Evolutionary conservation across 768 basidiomycete species (phyloP).

Genomic region (Mycena galericulata): DNA sequence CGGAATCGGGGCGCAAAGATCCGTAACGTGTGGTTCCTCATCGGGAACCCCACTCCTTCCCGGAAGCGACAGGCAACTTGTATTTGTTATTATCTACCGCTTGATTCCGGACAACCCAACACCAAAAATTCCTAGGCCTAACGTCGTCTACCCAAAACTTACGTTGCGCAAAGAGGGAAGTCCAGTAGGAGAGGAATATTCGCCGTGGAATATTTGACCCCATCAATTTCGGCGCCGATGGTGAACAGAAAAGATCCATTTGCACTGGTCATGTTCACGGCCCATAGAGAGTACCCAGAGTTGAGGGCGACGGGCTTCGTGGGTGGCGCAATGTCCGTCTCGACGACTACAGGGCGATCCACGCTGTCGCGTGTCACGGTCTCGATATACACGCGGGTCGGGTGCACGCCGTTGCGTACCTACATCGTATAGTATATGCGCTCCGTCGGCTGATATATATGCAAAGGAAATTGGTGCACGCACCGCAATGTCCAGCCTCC

Average conservation of each 20-base stretch:
- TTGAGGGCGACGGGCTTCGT: not conserved
- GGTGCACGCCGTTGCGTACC: conserved; percentile 18
- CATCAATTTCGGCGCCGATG: conserved; percentile 19
- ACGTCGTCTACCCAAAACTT: too few relatives aligned
- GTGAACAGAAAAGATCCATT: not conserved
- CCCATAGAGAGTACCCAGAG: too few relatives aligned
- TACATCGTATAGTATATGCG: too few relatives aligned
- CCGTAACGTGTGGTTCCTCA: too few relatives aligned
- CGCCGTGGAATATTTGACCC: conserved; percentile 21
- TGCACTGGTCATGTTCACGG: not conserved
- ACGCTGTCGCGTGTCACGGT: not conserved
- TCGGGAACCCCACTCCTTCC: too few relatives aligned
- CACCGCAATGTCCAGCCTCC: conserved; percentile 19
- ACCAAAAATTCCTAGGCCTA: too few relatives aligned
- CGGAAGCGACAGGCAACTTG: too few relatives aligned
- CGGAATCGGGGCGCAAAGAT: too few relatives aligned
- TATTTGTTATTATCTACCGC: too few relatives aligned
- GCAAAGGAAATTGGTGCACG: not conserved
- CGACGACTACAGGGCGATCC: not conserved
- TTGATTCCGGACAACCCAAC: too few relatives aligned
- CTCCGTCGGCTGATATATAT: not conserved
- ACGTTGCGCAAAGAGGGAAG: too few relatives aligned
- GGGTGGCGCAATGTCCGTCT: conserved; percentile 9
- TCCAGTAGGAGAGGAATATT: too few relatives aligned
- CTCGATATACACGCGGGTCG: conserved; percentile 7